Evolutionary conservation across 768 basidiomycete species (phyloP), one percentile per base, ranked within the genome.

Genomic region (Suillus occidentalis): DNA sequence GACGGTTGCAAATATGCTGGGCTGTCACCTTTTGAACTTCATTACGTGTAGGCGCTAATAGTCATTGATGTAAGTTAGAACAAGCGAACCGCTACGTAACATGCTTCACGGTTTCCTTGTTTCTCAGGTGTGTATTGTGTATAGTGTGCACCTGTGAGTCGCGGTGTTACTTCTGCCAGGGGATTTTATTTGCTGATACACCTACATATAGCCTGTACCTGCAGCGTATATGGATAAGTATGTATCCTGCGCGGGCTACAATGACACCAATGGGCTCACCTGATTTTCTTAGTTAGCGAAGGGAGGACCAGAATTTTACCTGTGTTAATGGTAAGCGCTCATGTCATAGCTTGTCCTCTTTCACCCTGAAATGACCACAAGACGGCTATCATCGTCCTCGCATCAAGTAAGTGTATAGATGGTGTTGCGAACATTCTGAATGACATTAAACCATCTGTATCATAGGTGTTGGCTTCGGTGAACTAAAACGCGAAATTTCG

Each of bases 191-290:
- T 53, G 9, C 28, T 53, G 18, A 53, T 53, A 25, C 14, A 20
- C 16, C 18, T 53, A 6, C 28, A 18, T 53, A 16, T 2, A 50
- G 49, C 49, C 28, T 53, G 31, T 53, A 53, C 28, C 16, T 53
- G 28, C 52, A 53, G 16, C 52, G 52, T 28, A 53, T 53, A 53
- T 53, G 52, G 52, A 53, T 53, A 53, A 18, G 52, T 53, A 53
- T 31, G 52, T 16, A 31, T 31, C 28, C 34, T 18, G 10, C 9
- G 18, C 18, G 18, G 16, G 16, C 16, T 31, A 53, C 52, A 31
- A 53, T 9, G 18, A 18, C 18, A 18, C 18, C 4, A 9, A 45
- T 45, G n/a, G 16, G 40, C 45, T 45, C 20, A 45, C 52, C 18
- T 53, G 10, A 20, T 53, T 31, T 28, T 31, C 28, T 16, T 53